A percentile compares a stretch with the other conserved stretches of the same genome.
These are phyloP conservation scores for Neurospora sp. DNA, from an alignment of 2,329 filamentous ascomycete species.

Conservation along the genomic window DNA sequence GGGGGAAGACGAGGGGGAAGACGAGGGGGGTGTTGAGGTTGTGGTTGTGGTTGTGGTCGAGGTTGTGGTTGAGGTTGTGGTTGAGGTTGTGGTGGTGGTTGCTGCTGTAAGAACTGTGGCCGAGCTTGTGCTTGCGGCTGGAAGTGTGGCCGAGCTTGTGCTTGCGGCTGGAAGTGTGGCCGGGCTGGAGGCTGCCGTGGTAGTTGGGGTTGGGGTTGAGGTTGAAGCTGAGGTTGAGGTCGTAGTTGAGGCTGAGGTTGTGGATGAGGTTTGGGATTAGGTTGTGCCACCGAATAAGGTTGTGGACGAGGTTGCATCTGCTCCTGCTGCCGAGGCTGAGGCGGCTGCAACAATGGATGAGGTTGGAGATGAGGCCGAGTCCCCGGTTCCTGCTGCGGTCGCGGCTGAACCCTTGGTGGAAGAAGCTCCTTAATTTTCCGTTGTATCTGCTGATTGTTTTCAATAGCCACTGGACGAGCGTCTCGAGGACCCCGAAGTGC, in stretches of 20 bases:
- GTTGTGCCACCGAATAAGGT: too few species aligned
- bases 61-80: conserved; percentile 2
- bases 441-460: background rate
- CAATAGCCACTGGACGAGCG: background rate
- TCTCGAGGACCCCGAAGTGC: background rate
- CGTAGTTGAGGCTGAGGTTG: background rate
- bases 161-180: background rate
- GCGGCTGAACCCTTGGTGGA: background rate
- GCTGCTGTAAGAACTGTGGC: conserved; percentile 1
- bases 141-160: background rate
- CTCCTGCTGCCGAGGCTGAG: background rate
- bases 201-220: background rate
- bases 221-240: background rate
- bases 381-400: background rate
- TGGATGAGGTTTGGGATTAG: background rate
- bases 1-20: background rate
- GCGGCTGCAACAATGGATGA: background rate
- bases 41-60: background rate
- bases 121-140: background rate
- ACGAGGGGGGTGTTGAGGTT: background rate
- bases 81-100: background rate
- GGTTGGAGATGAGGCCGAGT: background rate
- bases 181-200: background rate
- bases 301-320: background rate
- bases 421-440: background rate